Evolutionary conservation across 805 yeast species (phyloP).

Genomic region (Komagataella pastoris): DNA sequence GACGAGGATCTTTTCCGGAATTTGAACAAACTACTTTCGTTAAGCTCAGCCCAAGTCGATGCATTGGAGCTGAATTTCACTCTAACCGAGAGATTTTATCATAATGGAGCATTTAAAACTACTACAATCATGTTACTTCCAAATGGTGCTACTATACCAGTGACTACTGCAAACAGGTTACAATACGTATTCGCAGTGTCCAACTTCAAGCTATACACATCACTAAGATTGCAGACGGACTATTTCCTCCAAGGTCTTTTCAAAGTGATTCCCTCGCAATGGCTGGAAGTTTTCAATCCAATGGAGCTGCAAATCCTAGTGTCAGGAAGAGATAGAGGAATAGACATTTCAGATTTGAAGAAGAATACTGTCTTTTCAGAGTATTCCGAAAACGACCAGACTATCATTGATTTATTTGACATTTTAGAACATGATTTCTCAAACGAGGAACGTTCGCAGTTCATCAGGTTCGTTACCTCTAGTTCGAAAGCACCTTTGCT

Average conservation of each 20-base stretch:
- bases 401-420: conserved; percentile 61
- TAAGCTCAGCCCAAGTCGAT: conserved; percentile 43
- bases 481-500: conserved; percentile 84
- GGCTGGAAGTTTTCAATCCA: conserved; percentile 82
- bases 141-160: conserved; percentile 42
- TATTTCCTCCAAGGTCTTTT: conserved; percentile 60
- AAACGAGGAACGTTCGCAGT: conserved; percentile 44
- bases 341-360: conserved; percentile 60
- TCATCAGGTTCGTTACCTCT: conserved; percentile 83
- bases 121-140: conserved; percentile 46
- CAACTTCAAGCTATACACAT: conserved; percentile 60
- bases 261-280: conserved; percentile 50
- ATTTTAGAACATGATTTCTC: conserved; percentile 51
- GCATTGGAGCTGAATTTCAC: conserved; percentile 57
- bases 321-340: conserved; percentile 61
- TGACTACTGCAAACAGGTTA: conserved; percentile 45
- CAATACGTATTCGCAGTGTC: conserved; percentile 70
- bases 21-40: conserved; percentile 44
- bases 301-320: conserved; percentile 73
- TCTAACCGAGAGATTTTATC: conserved; percentile 28
- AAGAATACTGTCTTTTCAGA: conserved; percentile 57
- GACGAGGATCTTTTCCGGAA: conserved; percentile 58
- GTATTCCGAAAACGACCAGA: conserved; percentile 35
- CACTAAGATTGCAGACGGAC: conserved; percentile 42
- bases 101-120: not conserved